Conservation (phyloP, 2,329 filamentous ascomycete genomes). For the Trichophyton rubrum region DNA sequence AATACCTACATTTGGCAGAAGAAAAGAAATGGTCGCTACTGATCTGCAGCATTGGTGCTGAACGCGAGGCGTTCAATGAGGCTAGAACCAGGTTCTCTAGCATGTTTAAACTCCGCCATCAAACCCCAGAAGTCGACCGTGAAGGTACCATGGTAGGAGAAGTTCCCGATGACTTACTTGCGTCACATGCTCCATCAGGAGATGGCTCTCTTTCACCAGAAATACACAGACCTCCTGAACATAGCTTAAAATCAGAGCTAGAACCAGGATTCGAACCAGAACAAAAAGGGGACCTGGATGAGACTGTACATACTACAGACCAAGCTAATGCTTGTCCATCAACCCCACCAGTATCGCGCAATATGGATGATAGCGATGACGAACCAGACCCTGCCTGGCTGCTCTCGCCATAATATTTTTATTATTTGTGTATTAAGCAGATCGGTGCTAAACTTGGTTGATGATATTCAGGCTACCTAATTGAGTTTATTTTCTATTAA, state of each 20-base stretch:
- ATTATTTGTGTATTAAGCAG: no score
- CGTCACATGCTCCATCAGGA: constrained; percentile 16
- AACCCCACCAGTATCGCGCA: background rate
- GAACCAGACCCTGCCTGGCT: constrained; percentile 35
- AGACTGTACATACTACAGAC: background rate
- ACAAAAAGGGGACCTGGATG: no score
- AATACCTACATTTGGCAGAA: constrained; percentile 40
- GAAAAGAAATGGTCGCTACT: constrained; percentile 48
- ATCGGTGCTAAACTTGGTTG: no score
- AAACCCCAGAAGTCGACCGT: constrained; percentile 13
- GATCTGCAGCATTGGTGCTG: constrained; percentile 49
- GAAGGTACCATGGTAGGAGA: constrained; percentile 22
- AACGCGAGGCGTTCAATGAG: constrained; percentile 43
- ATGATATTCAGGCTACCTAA: no score
- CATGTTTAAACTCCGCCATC: constrained; percentile 19
- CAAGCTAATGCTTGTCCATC: background rate
- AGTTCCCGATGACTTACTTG: constrained; percentile 27
- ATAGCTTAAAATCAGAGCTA: no score
- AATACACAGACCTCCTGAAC: background rate
- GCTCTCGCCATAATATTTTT: constrained; percentile 15
- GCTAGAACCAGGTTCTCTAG: constrained; percentile 27
- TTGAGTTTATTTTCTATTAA: no score
- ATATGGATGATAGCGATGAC: constrained; percentile 26
- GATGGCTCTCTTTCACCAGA: background rate
- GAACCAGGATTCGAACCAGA: no score